These are phyloP conservation scores for Penstemon davidsonii DNA, from an alignment of 257 asterid genomes.

Conservation along the genomic window DNA sequence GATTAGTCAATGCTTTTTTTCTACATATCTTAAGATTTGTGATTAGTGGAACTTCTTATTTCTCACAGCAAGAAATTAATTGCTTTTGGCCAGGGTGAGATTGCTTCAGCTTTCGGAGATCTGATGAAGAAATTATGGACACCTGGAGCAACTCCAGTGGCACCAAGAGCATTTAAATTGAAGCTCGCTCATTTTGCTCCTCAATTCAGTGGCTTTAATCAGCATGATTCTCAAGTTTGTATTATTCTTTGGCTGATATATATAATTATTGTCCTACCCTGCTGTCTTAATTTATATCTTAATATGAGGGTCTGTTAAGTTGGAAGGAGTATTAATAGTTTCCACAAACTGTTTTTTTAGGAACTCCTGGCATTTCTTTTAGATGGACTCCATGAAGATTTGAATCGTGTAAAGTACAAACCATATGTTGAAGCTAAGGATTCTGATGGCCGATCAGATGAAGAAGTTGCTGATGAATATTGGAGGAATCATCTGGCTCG, in stretches of 20 bases:
- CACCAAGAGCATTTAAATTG: slow-evolving; percentile 86
- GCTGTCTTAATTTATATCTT: slow-evolving; percentile 9
- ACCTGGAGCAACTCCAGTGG: slow-evolving; percentile 84
- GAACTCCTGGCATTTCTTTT: slow-evolving; percentile 92
- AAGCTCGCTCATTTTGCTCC: slow-evolving; percentile 97
- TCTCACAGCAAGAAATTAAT: slow-evolving; percentile 19
- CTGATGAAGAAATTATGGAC: slow-evolving; percentile 91
- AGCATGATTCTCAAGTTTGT: slow-evolving; percentile 95
- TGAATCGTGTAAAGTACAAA: slow-evolving; percentile 92
- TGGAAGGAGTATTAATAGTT: slow-evolving; percentile 27
- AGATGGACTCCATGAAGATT: slow-evolving; percentile 98
- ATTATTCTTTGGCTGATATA: slow-evolving; percentile 25
- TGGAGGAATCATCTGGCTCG: slow-evolving; percentile 97
- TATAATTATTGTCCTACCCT: slow-evolving; percentile 16
- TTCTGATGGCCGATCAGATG: slow-evolving; percentile 80
- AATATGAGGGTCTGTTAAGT: slow-evolving; percentile 20
- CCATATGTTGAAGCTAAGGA: slow-evolving; percentile 93
- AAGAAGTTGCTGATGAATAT: slow-evolving; percentile 87
- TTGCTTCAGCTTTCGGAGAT: slow-evolving; percentile 94
- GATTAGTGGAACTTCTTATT: slow-evolving; percentile 12
- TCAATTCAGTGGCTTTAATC: slow-evolving; percentile 93
- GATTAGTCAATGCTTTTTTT: slow-evolving; percentile 17
- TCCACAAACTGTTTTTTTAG: slow-evolving; percentile 42
- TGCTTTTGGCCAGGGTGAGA: slow-evolving; percentile 70
- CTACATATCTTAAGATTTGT: slow-evolving; percentile 4